Evolutionary conservation across 257 asterid species (phyloP).

Genomic region (Capsicum pubescens): DNA sequence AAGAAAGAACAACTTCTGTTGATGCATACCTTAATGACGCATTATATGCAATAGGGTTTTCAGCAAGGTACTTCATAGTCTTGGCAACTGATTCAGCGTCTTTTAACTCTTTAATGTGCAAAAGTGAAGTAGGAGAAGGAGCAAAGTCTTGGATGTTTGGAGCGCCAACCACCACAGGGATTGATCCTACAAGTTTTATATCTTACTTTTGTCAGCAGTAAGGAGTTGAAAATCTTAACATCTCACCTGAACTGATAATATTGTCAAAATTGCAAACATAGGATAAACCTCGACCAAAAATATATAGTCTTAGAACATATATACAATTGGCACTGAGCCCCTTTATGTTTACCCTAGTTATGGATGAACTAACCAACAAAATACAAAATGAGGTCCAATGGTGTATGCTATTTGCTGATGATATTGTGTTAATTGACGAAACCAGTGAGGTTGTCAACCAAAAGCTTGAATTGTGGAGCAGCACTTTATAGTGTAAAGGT

Average conservation of each 20-base stretch:
- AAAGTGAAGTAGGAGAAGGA: slow-evolving; percentile 68
- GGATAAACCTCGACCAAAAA: not conserved
- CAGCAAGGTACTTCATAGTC: slow-evolving; percentile 79
- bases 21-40: slow-evolving; percentile 70
- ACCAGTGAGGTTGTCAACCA: not conserved
- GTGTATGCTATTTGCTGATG: not conserved
- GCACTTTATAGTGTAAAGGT: not conserved
- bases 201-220: slow-evolving; percentile 20
- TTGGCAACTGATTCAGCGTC: slow-evolving; percentile 76
- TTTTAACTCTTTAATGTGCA: slow-evolving; percentile 75
- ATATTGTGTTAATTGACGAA: not conserved
- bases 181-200: slow-evolving; percentile 55
- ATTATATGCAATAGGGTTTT: slow-evolving; percentile 72
- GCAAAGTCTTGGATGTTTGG: slow-evolving; percentile 94
- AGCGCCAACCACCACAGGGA: slow-evolving; percentile 95
- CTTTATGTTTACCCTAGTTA: not conserved
- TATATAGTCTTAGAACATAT: not conserved
- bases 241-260: slow-evolving; percentile 23
- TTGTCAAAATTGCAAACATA: slow-evolving; percentile 7
- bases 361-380: not conserved
- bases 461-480: not conserved
- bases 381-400: not conserved
- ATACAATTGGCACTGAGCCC: not conserved
- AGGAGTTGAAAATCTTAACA: not conserved
- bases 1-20: not conserved